Conservation (phyloP, 345 rosid genomes). For the Raphanus raphanistrum region DNA sequence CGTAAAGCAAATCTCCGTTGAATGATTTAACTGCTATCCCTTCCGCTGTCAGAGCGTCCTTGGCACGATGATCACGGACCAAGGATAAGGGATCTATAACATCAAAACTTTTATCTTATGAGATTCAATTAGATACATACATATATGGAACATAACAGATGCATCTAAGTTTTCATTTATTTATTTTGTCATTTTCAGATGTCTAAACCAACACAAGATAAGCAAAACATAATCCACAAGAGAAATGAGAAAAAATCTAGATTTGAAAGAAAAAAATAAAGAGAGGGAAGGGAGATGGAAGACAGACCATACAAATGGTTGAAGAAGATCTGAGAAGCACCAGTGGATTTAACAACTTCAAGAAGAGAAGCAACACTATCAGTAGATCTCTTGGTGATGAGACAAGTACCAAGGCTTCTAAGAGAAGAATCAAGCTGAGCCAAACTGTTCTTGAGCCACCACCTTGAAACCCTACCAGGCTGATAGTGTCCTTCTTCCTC, state of each 20-base stretch:
- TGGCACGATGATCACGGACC: conserved; percentile 92
- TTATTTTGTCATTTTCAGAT: too few relatives aligned
- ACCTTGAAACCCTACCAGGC: conserved; percentile 97
- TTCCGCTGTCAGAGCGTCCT: conserved; percentile 66
- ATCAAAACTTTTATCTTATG: conserved; percentile 27
- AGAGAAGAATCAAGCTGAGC: conserved; percentile 88
- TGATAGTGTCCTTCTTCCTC: conserved; percentile 88
- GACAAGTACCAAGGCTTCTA: conserved; percentile 79
- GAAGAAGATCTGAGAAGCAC: conserved; percentile 94
- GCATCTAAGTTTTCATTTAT: too few relatives aligned
- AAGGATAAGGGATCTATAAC: conserved; percentile 87
- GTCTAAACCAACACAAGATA: too few relatives aligned
- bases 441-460: conserved; percentile 98
- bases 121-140: too few relatives aligned
- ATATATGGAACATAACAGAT: too few relatives aligned
- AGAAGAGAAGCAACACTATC: conserved; percentile 82
- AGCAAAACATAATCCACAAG: too few relatives aligned
- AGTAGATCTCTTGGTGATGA: conserved; percentile 84
- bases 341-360: conserved; percentile 77
- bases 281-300: conserved; percentile 26
- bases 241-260: too few relatives aligned
- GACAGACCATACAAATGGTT: conserved; percentile 94
- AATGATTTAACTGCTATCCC: conserved; percentile 79
- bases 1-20: conserved; percentile 95
- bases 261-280: too few relatives aligned